Conservation (phyloP, 208 protist species). For the Sergeia podlipaevii region DNA sequence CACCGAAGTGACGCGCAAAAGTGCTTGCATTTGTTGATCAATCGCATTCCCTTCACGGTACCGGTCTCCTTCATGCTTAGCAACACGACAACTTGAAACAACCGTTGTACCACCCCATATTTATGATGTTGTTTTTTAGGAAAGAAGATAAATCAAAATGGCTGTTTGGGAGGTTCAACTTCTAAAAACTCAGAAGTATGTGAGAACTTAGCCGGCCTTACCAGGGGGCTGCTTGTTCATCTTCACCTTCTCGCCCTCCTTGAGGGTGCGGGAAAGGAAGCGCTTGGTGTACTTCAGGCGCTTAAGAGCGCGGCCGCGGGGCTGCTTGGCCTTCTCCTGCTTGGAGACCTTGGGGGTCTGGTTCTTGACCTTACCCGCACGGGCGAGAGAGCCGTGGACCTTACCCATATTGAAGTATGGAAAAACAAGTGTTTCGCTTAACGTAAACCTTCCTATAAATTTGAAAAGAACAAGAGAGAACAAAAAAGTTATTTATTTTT, state of each 20-base stretch:
- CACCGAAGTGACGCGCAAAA: too few relatives aligned
- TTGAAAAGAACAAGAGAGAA: too few relatives aligned
- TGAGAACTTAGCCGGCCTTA: slow-evolving; percentile 82
- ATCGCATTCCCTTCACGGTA: too few relatives aligned
- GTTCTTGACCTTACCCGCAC: slow-evolving; percentile 98
- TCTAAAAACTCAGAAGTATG: too few relatives aligned
- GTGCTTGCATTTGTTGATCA: too few relatives aligned
- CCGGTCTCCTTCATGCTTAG: too few relatives aligned
- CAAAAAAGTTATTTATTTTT: too few relatives aligned
- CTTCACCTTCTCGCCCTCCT: slow-evolving; percentile 91
- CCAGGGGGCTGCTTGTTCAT: slow-evolving; percentile 92
- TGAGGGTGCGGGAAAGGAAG: slow-evolving; percentile 93
- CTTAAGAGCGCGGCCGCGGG: slow-evolving; percentile 95
- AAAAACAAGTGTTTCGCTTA: too few relatives aligned
- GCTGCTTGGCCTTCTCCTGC: slow-evolving; percentile 94
- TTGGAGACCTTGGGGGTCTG: slow-evolving; percentile 97
- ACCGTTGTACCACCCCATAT: too few relatives aligned
- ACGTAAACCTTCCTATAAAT: too few relatives aligned
- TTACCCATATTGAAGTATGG: slow-evolving; percentile 92
- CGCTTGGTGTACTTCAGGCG: slow-evolving; percentile 97
- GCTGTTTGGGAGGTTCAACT: slow-evolving; percentile 1
- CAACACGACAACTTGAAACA: too few relatives aligned
- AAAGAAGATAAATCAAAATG: slow-evolving; percentile 25
- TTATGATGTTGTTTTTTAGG: neutral
- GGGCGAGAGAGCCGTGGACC: slow-evolving; percentile 97